A percentile compares a stretch with the other conserved stretches of the same genome.
Conservation (phyloP, 371 early-diverging fungal species). For the Mortierella sp. region DNA sequence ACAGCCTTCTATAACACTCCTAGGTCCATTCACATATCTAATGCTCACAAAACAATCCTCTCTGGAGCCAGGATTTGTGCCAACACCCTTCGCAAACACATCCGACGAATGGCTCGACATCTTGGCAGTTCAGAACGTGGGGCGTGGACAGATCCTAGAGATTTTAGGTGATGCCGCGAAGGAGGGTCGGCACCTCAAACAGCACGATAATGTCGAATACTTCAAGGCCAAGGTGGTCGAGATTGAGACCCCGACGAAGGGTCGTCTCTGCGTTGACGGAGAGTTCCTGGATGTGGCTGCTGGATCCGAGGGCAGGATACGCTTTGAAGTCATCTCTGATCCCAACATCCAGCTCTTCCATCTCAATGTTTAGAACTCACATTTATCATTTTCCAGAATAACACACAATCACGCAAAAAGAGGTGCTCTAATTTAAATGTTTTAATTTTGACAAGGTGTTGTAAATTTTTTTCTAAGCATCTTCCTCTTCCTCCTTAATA, state of each 20-base stretch:
- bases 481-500: slow-evolving; percentile 31
- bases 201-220: slow-evolving; percentile 34
- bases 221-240: slow-evolving; percentile 42
- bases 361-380: background rate
- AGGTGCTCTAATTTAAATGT: background rate
- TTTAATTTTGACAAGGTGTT: background rate
- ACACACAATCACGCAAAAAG: background rate
- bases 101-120: slow-evolving; percentile 53
- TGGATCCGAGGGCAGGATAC: slow-evolving; percentile 29
- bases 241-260: slow-evolving; percentile 20
- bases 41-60: slow-evolving; percentile 42
- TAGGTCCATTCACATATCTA: slow-evolving; percentile 44
- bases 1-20: slow-evolving; percentile 12
- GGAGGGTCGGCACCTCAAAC: slow-evolving; percentile 22
- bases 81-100: slow-evolving; percentile 39
- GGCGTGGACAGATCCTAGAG: slow-evolving; percentile 29
- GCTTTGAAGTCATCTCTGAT: slow-evolving; percentile 27
- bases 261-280: slow-evolving; percentile 46
- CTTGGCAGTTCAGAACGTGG: slow-evolving; percentile 37
- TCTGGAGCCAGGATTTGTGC: slow-evolving; percentile 40
- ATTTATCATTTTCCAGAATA: too few species aligned
- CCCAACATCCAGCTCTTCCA: slow-evolving; percentile 19
- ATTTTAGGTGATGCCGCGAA: slow-evolving; percentile 26
- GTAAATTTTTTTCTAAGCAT: background rate
- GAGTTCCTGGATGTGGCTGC: slow-evolving; percentile 41